These are phyloP conservation scores for Aureobasidium sp. DNA, from an alignment of 2,329 filamentous ascomycete genomes.

Conservation along the genomic window DNA sequence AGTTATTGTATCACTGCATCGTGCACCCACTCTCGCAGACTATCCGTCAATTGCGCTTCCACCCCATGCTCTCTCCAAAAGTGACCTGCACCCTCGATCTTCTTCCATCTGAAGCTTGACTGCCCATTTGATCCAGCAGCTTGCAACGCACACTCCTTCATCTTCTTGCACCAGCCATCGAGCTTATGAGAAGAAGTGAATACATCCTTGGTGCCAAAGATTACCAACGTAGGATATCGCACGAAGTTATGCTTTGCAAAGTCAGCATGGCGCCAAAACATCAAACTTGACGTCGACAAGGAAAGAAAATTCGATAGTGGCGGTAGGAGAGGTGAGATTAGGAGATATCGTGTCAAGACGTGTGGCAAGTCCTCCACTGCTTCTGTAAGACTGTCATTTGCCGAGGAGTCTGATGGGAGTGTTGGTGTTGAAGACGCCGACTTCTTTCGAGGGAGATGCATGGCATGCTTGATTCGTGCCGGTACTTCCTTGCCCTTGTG, in stretches of 20 bases:
- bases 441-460: conserved; percentile 21
- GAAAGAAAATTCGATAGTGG: conserved; percentile 35
- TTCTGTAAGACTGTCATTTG: conserved; percentile 20
- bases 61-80: conserved; percentile 41
- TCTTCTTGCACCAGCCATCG: conserved; percentile 55
- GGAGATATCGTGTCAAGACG: conserved; percentile 33
- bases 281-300: conserved; percentile 21
- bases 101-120: conserved; percentile 34
- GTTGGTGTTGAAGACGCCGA: not conserved
- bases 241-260: conserved; percentile 36
- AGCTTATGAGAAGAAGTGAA: conserved; percentile 64
- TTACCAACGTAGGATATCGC: conserved; percentile 53
- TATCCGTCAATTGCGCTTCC: not conserved
- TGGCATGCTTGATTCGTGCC: conserved; percentile 27
- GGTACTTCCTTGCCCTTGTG: conserved; percentile 21
- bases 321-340: conserved; percentile 42
- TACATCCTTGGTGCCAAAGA: conserved; percentile 69
- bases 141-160: conserved; percentile 31
- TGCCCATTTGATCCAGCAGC: conserved; percentile 18
- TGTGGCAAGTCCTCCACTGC: conserved; percentile 10
- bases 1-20: not conserved
- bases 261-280: conserved; percentile 18
- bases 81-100: conserved; percentile 46
- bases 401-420: not conserved
- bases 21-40: not conserved